phyloP scores from a whole-genome alignment of 371 early-diverging fungal genomes.

The Nematocida sp. region DNA sequence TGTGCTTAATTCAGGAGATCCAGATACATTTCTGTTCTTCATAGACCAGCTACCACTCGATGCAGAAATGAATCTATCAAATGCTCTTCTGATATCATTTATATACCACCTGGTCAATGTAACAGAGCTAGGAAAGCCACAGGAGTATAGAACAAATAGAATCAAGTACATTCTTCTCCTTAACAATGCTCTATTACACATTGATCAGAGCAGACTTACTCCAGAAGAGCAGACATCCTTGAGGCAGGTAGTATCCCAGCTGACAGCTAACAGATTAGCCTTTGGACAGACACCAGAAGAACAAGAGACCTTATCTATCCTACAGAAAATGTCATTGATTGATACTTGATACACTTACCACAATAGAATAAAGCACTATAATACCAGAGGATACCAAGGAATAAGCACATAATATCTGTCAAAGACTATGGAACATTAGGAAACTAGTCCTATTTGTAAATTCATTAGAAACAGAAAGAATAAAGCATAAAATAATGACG shows the following conservation, averaged over 20 bases:
- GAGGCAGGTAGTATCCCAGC: background rate
- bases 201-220: background rate
- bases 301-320: constrained; percentile 5
- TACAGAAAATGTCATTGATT: constrained; percentile 6
- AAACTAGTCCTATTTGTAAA: too few relatives aligned
- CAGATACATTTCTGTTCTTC: constrained; percentile 44
- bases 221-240: constrained; percentile 2
- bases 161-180: constrained; percentile 22
- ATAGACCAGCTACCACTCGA: constrained; percentile 36
- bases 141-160: background rate
- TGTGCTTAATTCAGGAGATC: constrained; percentile 12
- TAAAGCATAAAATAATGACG: too few relatives aligned
- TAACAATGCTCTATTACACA: constrained; percentile 37
- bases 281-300: constrained; percentile 29
- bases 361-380: too few relatives aligned
- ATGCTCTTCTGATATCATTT: constrained; percentile 15
- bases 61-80: constrained; percentile 34
- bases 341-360: background rate
- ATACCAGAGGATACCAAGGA: too few relatives aligned
- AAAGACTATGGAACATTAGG: too few relatives aligned
- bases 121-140: background rate
- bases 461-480: too few relatives aligned
- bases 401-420: too few relatives aligned
- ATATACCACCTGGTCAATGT: constrained; percentile 23
- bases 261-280: background rate